These are phyloP conservation scores for Adiantum capillusveneris DNA, from an alignment of 75 land plant genomes.

Conservation along the genomic window DNA sequence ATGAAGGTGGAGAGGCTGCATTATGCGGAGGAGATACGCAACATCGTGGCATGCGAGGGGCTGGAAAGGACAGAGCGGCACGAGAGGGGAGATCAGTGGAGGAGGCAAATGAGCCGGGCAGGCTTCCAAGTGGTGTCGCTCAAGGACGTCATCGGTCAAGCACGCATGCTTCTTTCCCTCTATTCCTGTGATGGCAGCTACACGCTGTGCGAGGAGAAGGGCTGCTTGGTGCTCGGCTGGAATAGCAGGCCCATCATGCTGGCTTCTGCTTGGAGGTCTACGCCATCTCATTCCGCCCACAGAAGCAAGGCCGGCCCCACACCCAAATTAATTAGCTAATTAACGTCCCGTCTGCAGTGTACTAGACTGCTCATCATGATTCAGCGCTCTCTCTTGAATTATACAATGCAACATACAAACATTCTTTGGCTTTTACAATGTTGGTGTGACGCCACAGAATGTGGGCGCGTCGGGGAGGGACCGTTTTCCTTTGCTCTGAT, in stretches of 20 bases:
- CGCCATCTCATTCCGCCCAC: not conserved
- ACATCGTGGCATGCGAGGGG: slow-evolving; percentile 47
- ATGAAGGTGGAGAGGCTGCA: slow-evolving; percentile 35
- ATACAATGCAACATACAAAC: too few relatives aligned
- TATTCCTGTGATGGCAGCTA: slow-evolving; percentile 42
- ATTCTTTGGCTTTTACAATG: too few relatives aligned
- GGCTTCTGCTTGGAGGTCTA: slow-evolving; percentile 43
- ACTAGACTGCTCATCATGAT: too few relatives aligned
- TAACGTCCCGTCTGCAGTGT: too few relatives aligned
- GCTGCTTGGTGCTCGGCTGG: slow-evolving; percentile 44
- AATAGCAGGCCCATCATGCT: slow-evolving; percentile 33
- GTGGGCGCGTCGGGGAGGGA: too few relatives aligned
- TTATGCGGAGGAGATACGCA: slow-evolving; percentile 40
- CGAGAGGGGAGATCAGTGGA: slow-evolving; percentile 46
- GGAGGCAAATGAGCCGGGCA: slow-evolving; percentile 37
- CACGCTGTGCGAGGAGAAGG: slow-evolving; percentile 39
- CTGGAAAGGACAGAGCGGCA: slow-evolving; percentile 46
- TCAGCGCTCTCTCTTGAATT: too few relatives aligned
- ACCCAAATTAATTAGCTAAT: too few relatives aligned
- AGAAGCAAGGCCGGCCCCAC: too few relatives aligned
- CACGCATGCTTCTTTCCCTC: slow-evolving; percentile 21
- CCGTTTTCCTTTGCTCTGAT: too few relatives aligned
- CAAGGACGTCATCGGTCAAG: slow-evolving; percentile 29
- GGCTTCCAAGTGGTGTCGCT: slow-evolving; percentile 32
- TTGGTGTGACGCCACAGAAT: too few relatives aligned